Evolutionary conservation across 495 filamentous ascomycete species (phyloP).

Genomic region (Trichoderma asperelloides): DNA sequence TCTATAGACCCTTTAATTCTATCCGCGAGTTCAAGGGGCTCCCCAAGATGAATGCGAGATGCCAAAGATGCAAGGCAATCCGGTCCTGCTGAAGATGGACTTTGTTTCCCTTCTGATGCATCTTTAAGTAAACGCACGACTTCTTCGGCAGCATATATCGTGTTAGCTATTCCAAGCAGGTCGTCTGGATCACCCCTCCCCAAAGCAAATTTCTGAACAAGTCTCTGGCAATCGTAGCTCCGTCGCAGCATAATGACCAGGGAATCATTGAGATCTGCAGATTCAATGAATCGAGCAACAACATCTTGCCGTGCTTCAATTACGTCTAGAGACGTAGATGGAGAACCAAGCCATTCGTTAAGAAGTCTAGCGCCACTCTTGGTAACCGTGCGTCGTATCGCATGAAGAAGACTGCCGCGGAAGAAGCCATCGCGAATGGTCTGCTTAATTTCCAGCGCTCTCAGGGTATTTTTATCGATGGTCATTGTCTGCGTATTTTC

Average conservation of each 20-base stretch:
- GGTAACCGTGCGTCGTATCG: constrained; percentile 79
- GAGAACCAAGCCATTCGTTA: constrained; percentile 72
- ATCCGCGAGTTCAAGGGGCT: constrained; percentile 57
- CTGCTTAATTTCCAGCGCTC: constrained; percentile 77
- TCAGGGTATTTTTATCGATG: constrained; percentile 86
- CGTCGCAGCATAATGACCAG: constrained; percentile 58
- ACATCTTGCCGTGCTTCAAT: constrained; percentile 80
- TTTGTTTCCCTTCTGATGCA: background rate
- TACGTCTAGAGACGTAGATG: constrained; percentile 69
- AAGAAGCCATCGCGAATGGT: constrained; percentile 67
- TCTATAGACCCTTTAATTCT: constrained; percentile 75
- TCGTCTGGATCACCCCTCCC: constrained; percentile 94
- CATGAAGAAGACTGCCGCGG: constrained; percentile 79
- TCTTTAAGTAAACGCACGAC: constrained; percentile 42
- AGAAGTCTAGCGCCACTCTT: constrained; percentile 82
- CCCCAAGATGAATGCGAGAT: constrained; percentile 55
- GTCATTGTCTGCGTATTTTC: constrained; percentile 68
- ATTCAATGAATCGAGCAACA: constrained; percentile 60
- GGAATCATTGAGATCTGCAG: constrained; percentile 55
- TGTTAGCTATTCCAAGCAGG: constrained; percentile 69
- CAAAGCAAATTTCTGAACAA: constrained; percentile 87
- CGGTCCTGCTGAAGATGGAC: background rate
- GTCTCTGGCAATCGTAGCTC: constrained; percentile 76
- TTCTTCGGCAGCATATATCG: constrained; percentile 67
- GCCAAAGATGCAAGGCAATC: constrained; percentile 46